Percentiles rank a stretch among this genome's conserved stretches.
These are phyloP conservation scores for Rheum nobile DNA, from an alignment of 148 eudicot genomes.

Conservation along the genomic window DNA sequence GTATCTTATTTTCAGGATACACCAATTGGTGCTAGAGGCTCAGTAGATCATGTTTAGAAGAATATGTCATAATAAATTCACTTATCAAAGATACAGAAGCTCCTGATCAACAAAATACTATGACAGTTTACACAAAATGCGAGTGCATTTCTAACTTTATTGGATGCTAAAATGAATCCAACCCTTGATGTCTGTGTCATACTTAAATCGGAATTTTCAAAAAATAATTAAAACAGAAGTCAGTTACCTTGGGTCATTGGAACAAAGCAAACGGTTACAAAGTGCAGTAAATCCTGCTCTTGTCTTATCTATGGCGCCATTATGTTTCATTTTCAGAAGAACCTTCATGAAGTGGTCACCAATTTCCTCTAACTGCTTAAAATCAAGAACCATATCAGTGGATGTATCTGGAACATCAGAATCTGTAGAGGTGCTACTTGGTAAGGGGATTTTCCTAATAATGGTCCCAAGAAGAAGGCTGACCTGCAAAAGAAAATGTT, in stretches of 20 bases:
- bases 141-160: background rate
- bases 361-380: conserved; percentile 76
- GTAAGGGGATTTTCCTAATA: conserved; percentile 85
- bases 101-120: background rate
- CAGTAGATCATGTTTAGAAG: background rate
- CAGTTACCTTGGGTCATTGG: conserved; percentile 80
- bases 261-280: conserved; percentile 96
- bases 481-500: conserved; percentile 41
- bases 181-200: background rate
- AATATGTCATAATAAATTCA: background rate
- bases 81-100: background rate
- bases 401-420: conserved; percentile 21
- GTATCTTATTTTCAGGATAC: background rate
- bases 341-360: conserved; percentile 93
- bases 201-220: background rate
- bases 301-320: conserved; percentile 96
- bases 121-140: background rate
- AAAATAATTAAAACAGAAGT: background rate
- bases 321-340: conserved; percentile 94
- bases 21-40: background rate
- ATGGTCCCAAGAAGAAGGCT: conserved; percentile 98
- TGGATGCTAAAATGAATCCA: background rate
- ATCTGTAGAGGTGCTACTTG: conserved; percentile 36
- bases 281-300: conserved; percentile 99
- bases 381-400: conserved; percentile 55